phyloP scores from a whole-genome alignment of 768 basidiomycete species.

The Lactarius hatsudake region DNA sequence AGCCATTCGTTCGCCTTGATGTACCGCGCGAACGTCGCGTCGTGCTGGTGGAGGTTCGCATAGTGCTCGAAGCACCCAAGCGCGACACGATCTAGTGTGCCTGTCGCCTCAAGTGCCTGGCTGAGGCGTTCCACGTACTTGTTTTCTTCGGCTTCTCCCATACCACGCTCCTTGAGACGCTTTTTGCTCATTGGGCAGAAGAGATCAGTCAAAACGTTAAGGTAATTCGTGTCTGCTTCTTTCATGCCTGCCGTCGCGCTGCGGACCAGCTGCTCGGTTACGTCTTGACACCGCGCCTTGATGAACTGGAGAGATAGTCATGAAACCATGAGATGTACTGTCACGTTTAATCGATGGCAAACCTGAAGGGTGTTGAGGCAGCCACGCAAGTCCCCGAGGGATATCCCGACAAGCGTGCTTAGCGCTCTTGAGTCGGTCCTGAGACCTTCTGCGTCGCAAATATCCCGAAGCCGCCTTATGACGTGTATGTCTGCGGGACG shows the following conservation, averaged over 20 bases:
- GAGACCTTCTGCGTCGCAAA: slow-evolving; percentile 79
- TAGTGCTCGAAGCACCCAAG: slow-evolving; percentile 95
- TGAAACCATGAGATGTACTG: not conserved
- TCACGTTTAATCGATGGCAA: slow-evolving; percentile 16
- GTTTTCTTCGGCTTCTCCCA: slow-evolving; percentile 69
- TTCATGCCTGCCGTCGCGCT: slow-evolving; percentile 92
- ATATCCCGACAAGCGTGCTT: slow-evolving; percentile 79
- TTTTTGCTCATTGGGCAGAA: slow-evolving; percentile 82
- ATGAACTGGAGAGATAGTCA: slow-evolving; percentile 63
- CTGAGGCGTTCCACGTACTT: slow-evolving; percentile 80
- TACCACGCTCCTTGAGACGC: slow-evolving; percentile 71
- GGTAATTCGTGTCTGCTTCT: slow-evolving; percentile 74
- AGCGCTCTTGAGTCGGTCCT: slow-evolving; percentile 78
- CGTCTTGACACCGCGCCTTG: slow-evolving; percentile 67
- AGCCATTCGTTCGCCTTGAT: slow-evolving; percentile 83
- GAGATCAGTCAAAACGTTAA: slow-evolving; percentile 72
- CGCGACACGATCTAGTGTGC: slow-evolving; percentile 75
- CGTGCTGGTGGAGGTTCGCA: slow-evolving; percentile 71
- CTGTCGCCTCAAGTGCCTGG: slow-evolving; percentile 73
- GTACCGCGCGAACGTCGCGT: slow-evolving; percentile 71
- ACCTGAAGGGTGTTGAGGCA: slow-evolving; percentile 96
- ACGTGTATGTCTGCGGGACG: slow-evolving; percentile 82
- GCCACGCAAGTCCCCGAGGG: slow-evolving; percentile 87
- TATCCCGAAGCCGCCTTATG: slow-evolving; percentile 79
- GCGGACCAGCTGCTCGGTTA: slow-evolving; percentile 77